phyloP scores from a whole-genome alignment of 148 eudicot genomes.

The Diospyros lotus region DNA sequence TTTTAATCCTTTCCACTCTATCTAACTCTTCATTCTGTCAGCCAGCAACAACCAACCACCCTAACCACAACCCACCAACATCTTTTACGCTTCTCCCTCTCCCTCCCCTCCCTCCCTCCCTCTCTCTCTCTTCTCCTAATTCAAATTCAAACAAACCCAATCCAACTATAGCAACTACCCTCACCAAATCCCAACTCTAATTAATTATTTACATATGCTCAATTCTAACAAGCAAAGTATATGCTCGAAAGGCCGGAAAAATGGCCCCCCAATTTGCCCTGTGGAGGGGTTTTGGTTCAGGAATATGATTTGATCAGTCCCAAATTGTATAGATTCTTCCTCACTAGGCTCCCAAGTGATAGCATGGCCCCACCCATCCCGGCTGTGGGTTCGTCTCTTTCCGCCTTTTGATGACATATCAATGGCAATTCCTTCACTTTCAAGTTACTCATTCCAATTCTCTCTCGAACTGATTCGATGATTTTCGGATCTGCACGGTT shows the following conservation, averaged over 20 bases:
- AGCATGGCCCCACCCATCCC: conserved; percentile 70
- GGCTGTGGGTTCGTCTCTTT: conserved; percentile 29
- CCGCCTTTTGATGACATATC: conserved; percentile 40
- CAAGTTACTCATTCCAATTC: conserved; percentile 44
- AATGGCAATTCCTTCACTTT: conserved; percentile 75
- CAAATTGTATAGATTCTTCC: conserved; percentile 70
- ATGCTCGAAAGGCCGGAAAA: neutral
- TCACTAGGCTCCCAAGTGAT: conserved; percentile 76
- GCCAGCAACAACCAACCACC: neutral
- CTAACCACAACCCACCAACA: neutral
- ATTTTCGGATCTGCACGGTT: conserved; percentile 46
- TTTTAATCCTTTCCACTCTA: too few species aligned
- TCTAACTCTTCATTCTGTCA: too few species aligned
- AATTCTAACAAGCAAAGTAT: neutral
- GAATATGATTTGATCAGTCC: conserved; percentile 74
- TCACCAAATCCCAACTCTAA: neutral
- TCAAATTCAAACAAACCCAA: neutral
- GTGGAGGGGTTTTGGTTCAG: conserved; percentile 15
- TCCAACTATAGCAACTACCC: neutral
- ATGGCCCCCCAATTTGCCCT: neutral
- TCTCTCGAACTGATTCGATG: conserved; percentile 54
- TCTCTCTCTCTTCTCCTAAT: neutral
- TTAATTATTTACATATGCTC: neutral
- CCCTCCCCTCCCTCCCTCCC: neutral
- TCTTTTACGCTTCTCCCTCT: too few species aligned